Evolutionary conservation across 1,139 yeast species (phyloP).

Genomic region (Scheffersomyces insectosa): DNA sequence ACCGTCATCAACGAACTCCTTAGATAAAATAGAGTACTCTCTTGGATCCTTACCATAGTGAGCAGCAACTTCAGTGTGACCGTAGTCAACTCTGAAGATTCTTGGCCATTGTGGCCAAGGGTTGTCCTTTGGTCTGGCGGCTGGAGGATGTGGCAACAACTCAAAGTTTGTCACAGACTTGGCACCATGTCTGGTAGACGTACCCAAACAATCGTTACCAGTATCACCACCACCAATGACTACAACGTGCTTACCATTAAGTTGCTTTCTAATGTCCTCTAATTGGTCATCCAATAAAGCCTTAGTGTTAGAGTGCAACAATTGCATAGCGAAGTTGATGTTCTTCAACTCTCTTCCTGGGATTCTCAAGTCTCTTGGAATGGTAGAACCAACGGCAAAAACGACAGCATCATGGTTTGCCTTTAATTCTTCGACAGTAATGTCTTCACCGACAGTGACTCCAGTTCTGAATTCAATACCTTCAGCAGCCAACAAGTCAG

Average conservation of each 20-base stretch:
- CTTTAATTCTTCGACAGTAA: slow-evolving; percentile 69
- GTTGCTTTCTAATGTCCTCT: slow-evolving; percentile 68
- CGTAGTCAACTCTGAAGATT: slow-evolving; percentile 95
- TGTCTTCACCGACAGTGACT: slow-evolving; percentile 82
- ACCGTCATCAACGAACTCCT: slow-evolving; percentile 93
- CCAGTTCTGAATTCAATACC: slow-evolving; percentile 79
- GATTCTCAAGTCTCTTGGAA: slow-evolving; percentile 90
- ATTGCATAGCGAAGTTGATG: slow-evolving; percentile 93
- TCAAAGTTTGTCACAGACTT: slow-evolving; percentile 95
- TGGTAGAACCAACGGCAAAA: slow-evolving; percentile 94
- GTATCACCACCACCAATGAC: slow-evolving; percentile 99
- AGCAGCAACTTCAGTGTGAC: slow-evolving; percentile 91
- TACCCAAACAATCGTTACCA: slow-evolving; percentile 98
- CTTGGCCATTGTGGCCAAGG: slow-evolving; percentile 99
- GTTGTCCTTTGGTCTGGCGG: slow-evolving; percentile 84
- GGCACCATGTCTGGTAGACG: slow-evolving; percentile 96
- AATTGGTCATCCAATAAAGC: slow-evolving; percentile 82
- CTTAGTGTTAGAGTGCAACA: slow-evolving; percentile 85
- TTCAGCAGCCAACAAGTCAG: slow-evolving; percentile 86
- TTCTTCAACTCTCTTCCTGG: slow-evolving; percentile 92
- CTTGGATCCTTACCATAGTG: slow-evolving; percentile 98
- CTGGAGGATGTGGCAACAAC: slow-evolving; percentile 89
- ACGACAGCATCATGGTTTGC: slow-evolving; percentile 75
- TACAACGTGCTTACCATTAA: slow-evolving; percentile 86
- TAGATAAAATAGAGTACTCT: slow-evolving; percentile 91